Evolutionary conservation across 495 filamentous ascomycete species (phyloP).

Genomic region (Amphirosellinia nigrospora): DNA sequence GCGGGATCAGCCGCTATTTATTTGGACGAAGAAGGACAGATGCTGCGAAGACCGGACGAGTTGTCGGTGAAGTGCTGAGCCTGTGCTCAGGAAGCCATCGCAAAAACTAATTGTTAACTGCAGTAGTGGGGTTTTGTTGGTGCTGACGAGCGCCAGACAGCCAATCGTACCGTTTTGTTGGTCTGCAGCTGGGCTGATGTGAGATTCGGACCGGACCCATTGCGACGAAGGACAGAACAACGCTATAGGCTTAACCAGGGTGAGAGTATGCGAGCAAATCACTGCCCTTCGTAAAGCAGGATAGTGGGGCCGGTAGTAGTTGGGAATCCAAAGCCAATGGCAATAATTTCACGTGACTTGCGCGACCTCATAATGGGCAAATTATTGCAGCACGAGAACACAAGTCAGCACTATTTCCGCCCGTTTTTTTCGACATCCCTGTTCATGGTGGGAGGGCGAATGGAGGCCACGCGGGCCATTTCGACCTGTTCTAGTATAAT

Average conservation of each 20-base stretch:
- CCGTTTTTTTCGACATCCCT: neutral
- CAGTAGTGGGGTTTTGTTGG: conserved; percentile 12
- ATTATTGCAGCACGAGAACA: conserved; percentile 6
- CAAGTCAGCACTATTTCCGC: neutral
- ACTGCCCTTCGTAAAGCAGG: conserved; percentile 1
- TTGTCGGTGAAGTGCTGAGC: neutral
- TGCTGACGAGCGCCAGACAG: neutral
- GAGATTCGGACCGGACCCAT: conserved; percentile 1
- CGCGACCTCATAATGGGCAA: conserved; percentile 15
- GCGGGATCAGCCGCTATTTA: conserved; percentile 20
- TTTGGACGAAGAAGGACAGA: neutral
- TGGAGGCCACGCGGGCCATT: neutral
- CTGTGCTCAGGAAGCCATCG: neutral
- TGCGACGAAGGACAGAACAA: too few relatives aligned
- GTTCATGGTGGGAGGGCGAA: neutral
- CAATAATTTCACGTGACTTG: neutral
- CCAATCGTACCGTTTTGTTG: neutral
- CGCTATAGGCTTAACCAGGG: neutral
- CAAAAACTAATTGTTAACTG: conserved; percentile 3
- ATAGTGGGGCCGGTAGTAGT: conserved; percentile 21
- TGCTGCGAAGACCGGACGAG: neutral
- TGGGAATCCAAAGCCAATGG: neutral
- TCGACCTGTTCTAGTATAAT: neutral
- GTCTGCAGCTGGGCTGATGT: conserved; percentile 9
- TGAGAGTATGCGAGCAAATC: conserved; percentile 12